phyloP scores from a whole-genome alignment of 2,329 filamentous ascomycete species.

The Claviceps arundinis region DNA sequence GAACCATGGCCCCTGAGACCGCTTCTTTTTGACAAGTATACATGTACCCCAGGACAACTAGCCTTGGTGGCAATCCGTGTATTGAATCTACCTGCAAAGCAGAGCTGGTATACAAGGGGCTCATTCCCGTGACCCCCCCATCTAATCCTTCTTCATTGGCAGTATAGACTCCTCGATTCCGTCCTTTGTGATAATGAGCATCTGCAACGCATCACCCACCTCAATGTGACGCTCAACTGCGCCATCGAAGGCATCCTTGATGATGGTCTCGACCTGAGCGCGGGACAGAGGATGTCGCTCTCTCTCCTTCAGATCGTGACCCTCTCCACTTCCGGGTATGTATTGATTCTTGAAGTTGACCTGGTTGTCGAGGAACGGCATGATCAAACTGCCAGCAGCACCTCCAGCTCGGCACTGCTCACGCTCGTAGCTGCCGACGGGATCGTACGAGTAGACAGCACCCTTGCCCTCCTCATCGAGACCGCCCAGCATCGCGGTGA shows the following conservation, averaged over 20 bases:
- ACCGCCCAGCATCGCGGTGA: slow-evolving; percentile 84
- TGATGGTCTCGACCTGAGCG: slow-evolving; percentile 67
- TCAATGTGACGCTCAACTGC: slow-evolving; percentile 98
- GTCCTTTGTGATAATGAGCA: slow-evolving; percentile 79
- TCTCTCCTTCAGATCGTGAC: slow-evolving; percentile 65
- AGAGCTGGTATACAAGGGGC: slow-evolving; percentile 4
- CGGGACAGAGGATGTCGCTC: slow-evolving; percentile 56
- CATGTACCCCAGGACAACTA: background rate
- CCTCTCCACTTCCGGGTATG: slow-evolving; percentile 69
- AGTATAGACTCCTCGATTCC: slow-evolving; percentile 79
- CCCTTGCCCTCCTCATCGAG: slow-evolving; percentile 90
- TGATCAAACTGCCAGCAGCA: slow-evolving; percentile 86
- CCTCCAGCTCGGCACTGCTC: slow-evolving; percentile 92
- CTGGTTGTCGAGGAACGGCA: slow-evolving; percentile 98
- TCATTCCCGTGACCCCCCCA: background rate
- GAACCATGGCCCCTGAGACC: background rate
- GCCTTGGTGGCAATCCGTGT: background rate
- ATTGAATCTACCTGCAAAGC: slow-evolving; percentile 3
- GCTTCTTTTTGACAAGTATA: background rate
- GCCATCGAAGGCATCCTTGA: slow-evolving; percentile 95
- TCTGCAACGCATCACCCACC: slow-evolving; percentile 91
- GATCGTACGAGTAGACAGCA: slow-evolving; percentile 93
- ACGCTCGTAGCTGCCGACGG: slow-evolving; percentile 92
- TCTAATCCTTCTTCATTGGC: slow-evolving; percentile 80
- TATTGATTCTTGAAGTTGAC: slow-evolving; percentile 99